Conservation (phyloP, 2,329 filamentous ascomycete species). For the Penicillium sp. region DNA sequence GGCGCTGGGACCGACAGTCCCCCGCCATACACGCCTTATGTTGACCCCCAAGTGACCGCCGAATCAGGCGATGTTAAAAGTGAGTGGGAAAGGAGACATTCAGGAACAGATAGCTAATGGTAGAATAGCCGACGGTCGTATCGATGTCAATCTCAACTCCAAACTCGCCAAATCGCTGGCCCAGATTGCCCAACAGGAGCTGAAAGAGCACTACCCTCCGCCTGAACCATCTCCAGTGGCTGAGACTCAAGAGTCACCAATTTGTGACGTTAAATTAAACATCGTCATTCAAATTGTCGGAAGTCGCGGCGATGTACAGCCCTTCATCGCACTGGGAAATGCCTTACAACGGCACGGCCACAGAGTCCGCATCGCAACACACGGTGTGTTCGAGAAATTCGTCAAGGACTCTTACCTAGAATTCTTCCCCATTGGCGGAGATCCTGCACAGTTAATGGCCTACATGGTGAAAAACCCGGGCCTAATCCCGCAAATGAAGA, state of each 20-base stretch:
- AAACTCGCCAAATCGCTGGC: slow-evolving; percentile 28
- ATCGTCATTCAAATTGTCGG: slow-evolving; percentile 62
- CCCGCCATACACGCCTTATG: slow-evolving; percentile 14
- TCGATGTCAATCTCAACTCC: slow-evolving; percentile 30
- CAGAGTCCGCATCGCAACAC: slow-evolving; percentile 62
- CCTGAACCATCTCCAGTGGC: neutral
- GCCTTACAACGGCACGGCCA: slow-evolving; percentile 57
- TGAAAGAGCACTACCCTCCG: slow-evolving; percentile 8
- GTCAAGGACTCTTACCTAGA: slow-evolving; percentile 59
- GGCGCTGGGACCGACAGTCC: neutral
- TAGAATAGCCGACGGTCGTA: slow-evolving; percentile 24
- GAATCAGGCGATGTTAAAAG: slow-evolving; percentile 19
- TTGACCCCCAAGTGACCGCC: slow-evolving; percentile 17
- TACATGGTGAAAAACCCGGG: slow-evolving; percentile 57
- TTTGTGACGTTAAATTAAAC: slow-evolving; percentile 45
- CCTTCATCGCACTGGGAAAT: slow-evolving; percentile 62
- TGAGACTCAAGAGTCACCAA: neutral
- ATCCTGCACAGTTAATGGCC: slow-evolving; percentile 58
- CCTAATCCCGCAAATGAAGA: slow-evolving; percentile 44
- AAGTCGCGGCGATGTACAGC: slow-evolving; percentile 63
- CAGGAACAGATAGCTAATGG: neutral
- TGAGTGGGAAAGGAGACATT: neutral
- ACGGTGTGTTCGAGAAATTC: slow-evolving; percentile 58
- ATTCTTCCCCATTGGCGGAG: slow-evolving; percentile 63
- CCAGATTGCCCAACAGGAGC: slow-evolving; percentile 24